A percentile compares a stretch with the other conserved stretches of the same genome.
Conservation (phyloP, 2,329 filamentous ascomycete species). For the Neofusicoccum cordaticola region DNA sequence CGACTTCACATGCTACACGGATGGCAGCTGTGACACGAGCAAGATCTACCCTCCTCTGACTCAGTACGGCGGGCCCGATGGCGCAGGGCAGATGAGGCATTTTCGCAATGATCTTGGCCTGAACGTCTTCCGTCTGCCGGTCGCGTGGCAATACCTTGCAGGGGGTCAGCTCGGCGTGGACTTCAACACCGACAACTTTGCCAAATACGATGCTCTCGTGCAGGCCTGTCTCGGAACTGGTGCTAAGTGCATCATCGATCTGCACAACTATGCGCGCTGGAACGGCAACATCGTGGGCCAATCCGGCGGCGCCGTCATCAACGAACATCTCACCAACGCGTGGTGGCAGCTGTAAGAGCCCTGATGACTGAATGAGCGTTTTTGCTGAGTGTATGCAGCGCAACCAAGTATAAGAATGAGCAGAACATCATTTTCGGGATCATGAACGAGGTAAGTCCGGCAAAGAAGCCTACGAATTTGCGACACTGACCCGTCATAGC, state of each 20-base stretch:
- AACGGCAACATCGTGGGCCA: slow-evolving; percentile 15
- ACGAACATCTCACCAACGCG: slow-evolving; percentile 3
- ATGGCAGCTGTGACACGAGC: slow-evolving; percentile 38
- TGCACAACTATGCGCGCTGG: slow-evolving; percentile 29
- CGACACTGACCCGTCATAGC: background rate
- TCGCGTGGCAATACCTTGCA: slow-evolving; percentile 26
- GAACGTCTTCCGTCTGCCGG: slow-evolving; percentile 6
- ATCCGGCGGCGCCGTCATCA: background rate
- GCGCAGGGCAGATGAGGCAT: slow-evolving; percentile 15
- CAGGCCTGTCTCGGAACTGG: slow-evolving; percentile 27
- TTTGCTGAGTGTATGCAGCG: background rate
- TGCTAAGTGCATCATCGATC: slow-evolving; percentile 26
- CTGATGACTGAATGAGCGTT: background rate
- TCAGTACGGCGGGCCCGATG: slow-evolving; percentile 10
- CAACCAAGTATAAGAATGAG: slow-evolving; percentile 8
- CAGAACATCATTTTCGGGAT: slow-evolving; percentile 9
- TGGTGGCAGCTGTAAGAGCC: slow-evolving; percentile 6
- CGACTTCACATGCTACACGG: slow-evolving; percentile 36
- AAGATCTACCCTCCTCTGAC: slow-evolving; percentile 30
- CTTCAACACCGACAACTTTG: slow-evolving; percentile 23
- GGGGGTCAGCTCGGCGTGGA: slow-evolving; percentile 28
- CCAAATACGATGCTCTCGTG: slow-evolving; percentile 27
- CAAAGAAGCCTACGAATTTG: no score
- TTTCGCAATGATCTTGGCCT: slow-evolving; percentile 23
- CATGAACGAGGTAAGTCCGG: slow-evolving; percentile 6